A percentile compares a stretch with the other conserved stretches of the same genome.
phyloP scores from a whole-genome alignment of 129 eudicot genomes.

The Escallonia herrerae region DNA sequence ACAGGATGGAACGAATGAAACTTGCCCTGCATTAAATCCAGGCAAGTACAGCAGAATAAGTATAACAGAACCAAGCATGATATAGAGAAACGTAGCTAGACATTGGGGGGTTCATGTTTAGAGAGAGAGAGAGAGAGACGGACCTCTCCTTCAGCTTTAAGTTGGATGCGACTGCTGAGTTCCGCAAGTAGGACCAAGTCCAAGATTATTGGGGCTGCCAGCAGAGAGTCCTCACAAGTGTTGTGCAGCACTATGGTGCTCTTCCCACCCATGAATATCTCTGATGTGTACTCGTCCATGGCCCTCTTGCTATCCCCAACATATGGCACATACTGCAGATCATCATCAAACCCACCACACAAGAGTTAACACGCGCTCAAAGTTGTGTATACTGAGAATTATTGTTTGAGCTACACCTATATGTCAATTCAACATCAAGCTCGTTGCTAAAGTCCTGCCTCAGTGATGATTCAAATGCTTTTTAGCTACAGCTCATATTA shows the following conservation, averaged over 20 bases:
- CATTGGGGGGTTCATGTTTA: background rate
- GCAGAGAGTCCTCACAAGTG: conserved; percentile 89
- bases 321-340: conserved; percentile 77
- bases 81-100: background rate
- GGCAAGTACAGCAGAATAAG: background rate
- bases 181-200: conserved; percentile 93
- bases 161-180: conserved; percentile 87
- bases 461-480: no score
- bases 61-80: background rate
- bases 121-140: background rate
- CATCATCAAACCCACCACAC: background rate
- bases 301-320: conserved; percentile 97
- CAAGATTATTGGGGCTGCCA: conserved; percentile 96
- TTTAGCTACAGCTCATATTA: no score
- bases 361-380: background rate
- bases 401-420: no score
- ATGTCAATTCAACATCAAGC: no score
- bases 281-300: conserved; percentile 96
- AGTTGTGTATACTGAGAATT: no score
- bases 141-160: conserved; percentile 83
- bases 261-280: conserved; percentile 93
- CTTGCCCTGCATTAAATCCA: conserved; percentile 47
- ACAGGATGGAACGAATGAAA: conserved; percentile 95
- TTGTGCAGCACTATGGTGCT: conserved; percentile 90
- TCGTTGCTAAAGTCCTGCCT: no score